Conservation (phyloP, 306 rosid species). For the Vigna nakashimae region DNA sequence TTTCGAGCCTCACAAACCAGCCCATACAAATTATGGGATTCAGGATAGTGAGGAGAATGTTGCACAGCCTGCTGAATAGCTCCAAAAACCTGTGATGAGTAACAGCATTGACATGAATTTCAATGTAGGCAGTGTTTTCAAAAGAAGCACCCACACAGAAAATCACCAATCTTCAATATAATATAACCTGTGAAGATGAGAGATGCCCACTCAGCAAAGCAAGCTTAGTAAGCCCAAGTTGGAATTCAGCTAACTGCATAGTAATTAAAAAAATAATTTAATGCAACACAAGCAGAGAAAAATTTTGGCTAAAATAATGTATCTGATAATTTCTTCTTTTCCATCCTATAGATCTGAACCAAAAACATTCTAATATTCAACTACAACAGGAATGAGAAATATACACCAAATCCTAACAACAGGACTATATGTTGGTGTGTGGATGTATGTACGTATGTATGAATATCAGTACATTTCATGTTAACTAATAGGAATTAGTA, state of each 20-base stretch:
- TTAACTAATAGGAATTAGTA: slow-evolving; percentile 35
- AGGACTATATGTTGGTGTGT: background rate
- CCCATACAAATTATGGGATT: slow-evolving; percentile 86
- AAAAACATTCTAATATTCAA: background rate
- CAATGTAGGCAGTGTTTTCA: slow-evolving; percentile 15
- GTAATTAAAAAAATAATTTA: slow-evolving; percentile 22
- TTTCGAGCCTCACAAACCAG: slow-evolving; percentile 80
- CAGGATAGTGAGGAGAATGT: slow-evolving; percentile 86
- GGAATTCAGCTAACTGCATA: slow-evolving; percentile 90
- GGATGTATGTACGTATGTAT: background rate
- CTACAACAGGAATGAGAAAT: background rate
- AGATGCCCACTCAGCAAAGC: slow-evolving; percentile 83
- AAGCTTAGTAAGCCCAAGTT: slow-evolving; percentile 91
- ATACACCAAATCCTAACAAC: slow-evolving; percentile 30
- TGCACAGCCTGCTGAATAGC: slow-evolving; percentile 94
- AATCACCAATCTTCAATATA: slow-evolving; percentile 31
- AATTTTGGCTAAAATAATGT: slow-evolving; percentile 7
- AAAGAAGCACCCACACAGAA: slow-evolving; percentile 26
- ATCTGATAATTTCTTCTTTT: background rate
- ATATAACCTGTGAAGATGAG: slow-evolving; percentile 81
- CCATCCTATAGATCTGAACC: background rate
- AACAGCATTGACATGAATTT: slow-evolving; percentile 41
- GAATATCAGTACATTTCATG: slow-evolving; percentile 8
- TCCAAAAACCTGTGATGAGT: slow-evolving; percentile 70
- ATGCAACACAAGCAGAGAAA: slow-evolving; percentile 20